phyloP scores from a whole-genome alignment of 352 stramenopile genomes.

The Globisporangium barbulae region DNA sequence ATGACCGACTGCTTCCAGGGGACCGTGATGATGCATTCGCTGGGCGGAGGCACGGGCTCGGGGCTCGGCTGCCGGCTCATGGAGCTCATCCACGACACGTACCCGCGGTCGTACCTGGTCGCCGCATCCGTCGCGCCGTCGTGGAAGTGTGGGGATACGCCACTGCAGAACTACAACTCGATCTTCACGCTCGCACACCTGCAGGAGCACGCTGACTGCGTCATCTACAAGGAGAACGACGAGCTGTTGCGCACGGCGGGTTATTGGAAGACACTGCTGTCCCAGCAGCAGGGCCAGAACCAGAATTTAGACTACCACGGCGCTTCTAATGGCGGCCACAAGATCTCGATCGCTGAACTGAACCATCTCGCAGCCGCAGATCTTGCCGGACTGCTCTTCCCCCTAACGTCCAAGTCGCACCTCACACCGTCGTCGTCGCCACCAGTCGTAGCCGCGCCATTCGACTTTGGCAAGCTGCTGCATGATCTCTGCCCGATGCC shows the following conservation, averaged over 20 bases:
- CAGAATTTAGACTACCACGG: not conserved
- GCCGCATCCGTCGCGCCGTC: constrained; percentile 72
- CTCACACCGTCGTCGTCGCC: not conserved
- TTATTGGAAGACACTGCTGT: constrained; percentile 50
- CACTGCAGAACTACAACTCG: constrained; percentile 87
- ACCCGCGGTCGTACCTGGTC: constrained; percentile 66
- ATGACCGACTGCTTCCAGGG: constrained; percentile 63
- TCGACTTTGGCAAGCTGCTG: constrained; percentile 57
- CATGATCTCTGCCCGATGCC: constrained; percentile 62
- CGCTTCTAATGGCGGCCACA: constrained; percentile 2
- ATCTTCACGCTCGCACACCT: constrained; percentile 68
- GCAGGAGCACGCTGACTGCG: constrained; percentile 63
- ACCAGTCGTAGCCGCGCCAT: constrained; percentile 20
- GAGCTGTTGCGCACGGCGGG: constrained; percentile 51
- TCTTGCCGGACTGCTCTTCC: constrained; percentile 62
- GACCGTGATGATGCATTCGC: constrained; percentile 72
- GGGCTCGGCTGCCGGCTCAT: constrained; percentile 80
- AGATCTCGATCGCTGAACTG: constrained; percentile 53
- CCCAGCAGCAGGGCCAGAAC: not conserved
- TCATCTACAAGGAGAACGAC: constrained; percentile 88
- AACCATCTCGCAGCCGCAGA: constrained; percentile 56
- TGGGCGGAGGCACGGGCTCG: constrained; percentile 79
- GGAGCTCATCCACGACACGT: constrained; percentile 78
- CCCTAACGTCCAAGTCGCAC: constrained; percentile 14
- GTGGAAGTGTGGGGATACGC: constrained; percentile 53